Conservation (phyloP, 2,329 filamentous ascomycete genomes). For the Lomentospora prolificans region DNA sequence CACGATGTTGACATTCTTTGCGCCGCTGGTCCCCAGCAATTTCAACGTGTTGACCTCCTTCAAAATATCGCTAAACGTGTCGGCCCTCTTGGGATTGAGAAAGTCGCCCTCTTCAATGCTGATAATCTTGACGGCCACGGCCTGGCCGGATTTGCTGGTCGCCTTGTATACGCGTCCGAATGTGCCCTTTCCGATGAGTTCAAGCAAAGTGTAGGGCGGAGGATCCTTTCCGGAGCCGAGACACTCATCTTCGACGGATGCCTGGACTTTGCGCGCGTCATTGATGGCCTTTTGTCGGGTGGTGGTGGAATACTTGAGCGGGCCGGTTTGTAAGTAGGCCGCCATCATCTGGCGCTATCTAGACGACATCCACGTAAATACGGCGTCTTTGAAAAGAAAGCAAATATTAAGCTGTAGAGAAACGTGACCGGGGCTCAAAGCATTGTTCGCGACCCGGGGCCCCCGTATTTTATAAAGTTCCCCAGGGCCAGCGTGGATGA, state of each 20-base stretch:
- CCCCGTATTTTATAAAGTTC: too few species aligned
- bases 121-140: conserved; percentile 74
- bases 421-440: too few species aligned
- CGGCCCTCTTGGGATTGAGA: conserved; percentile 52
- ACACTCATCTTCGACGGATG: not conserved
- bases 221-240: not conserved
- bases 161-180: conserved; percentile 68
- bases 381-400: too few species aligned
- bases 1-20: conserved; percentile 71
- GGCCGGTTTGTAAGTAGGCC: not conserved
- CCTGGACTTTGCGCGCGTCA: not conserved
- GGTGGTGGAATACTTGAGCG: not conserved
- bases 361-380: too few species aligned
- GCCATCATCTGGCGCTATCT: too few species aligned
- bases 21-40: conserved; percentile 62
- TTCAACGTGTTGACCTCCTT: conserved; percentile 62
- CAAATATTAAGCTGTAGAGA: not conserved
- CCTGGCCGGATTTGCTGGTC: conserved; percentile 30
- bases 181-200: conserved; percentile 66
- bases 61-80: conserved; percentile 60
- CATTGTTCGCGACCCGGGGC: not conserved
- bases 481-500: not conserved
- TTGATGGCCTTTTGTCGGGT: conserved; percentile 5
- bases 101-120: conserved; percentile 72
- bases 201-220: conserved; percentile 50